Percentiles rank a stretch among this genome's conserved stretches.
phyloP scores from a whole-genome alignment of 2,329 filamentous ascomycete genomes.

The Alternaria triticina region DNA sequence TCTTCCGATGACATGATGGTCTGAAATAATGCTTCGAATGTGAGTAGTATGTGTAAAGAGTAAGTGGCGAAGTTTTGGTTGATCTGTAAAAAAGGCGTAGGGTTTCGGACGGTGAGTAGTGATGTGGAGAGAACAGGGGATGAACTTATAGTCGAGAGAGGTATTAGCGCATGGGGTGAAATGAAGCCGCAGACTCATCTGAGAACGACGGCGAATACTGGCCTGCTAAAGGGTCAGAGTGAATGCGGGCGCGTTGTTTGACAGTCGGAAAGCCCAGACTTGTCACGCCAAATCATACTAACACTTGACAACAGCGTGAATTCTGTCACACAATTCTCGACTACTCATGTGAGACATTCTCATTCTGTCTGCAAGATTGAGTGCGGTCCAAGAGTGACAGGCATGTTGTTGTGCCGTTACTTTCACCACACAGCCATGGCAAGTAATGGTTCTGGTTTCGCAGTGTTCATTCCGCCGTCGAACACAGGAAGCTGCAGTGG shows the following conservation, averaged over 20 bases:
- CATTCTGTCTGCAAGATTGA: not conserved
- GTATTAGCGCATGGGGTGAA: not conserved
- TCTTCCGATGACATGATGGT: not conserved
- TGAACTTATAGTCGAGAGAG: not conserved
- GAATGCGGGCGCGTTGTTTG: not conserved
- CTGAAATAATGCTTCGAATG: not conserved
- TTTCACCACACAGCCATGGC: not conserved
- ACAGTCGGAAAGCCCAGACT: not conserved
- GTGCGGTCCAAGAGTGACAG: not conserved
- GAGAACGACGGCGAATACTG: not conserved
- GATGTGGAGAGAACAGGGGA: not conserved
- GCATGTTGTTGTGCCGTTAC: not conserved
- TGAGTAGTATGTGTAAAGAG: not conserved
- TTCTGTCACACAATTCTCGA: not conserved
- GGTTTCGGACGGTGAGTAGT: not conserved
- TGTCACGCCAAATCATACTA: not conserved
- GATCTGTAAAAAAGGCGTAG: not conserved
- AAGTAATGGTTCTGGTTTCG: not conserved
- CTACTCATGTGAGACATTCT: not conserved
- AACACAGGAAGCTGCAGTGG: fast-evolving
- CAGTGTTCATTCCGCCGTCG: not conserved
- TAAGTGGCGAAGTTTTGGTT: not conserved
- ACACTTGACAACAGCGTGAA: not conserved
- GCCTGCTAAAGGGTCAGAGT: not conserved
- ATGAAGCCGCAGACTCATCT: not conserved